Evolutionary conservation across 2,329 filamentous ascomycete genomes (phyloP).

Genomic region (Penicillium sp.): DNA sequence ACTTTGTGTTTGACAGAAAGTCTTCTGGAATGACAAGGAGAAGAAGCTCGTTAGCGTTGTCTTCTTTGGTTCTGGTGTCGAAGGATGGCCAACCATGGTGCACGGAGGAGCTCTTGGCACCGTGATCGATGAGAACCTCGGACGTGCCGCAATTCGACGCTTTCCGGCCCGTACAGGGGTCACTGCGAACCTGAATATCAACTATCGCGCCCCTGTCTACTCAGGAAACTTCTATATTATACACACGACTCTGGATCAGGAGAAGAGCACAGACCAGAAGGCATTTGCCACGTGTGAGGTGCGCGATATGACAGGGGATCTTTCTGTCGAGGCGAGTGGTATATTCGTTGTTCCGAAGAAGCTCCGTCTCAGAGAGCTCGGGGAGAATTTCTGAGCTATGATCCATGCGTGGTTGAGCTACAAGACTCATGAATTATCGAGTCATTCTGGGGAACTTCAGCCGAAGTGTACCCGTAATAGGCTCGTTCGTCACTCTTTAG

Average conservation of each 20-base stretch:
- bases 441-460: background rate
- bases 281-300: conserved; percentile 35
- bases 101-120: conserved; percentile 69
- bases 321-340: conserved; percentile 56
- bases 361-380: conserved; percentile 40
- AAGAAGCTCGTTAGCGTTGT: conserved; percentile 60
- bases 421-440: background rate
- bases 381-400: conserved; percentile 37
- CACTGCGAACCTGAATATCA: conserved; percentile 55
- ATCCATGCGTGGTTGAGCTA: background rate
- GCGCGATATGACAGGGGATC: conserved; percentile 45
- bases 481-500: background rate
- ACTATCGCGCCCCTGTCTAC: conserved; percentile 59
- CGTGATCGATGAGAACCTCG: conserved; percentile 64
- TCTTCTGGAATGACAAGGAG: conserved; percentile 60
- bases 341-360: conserved; percentile 57
- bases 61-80: conserved; percentile 60
- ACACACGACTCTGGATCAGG: conserved; percentile 41
- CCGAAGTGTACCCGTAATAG: background rate
- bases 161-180: conserved; percentile 51
- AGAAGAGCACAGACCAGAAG: conserved; percentile 38
- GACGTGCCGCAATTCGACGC: conserved; percentile 54
- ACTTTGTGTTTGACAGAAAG: conserved; percentile 46
- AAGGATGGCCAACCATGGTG: conserved; percentile 66
- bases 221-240: conserved; percentile 63